Conservation (phyloP, 1,139 yeast genomes). For the Nadsonia starkeyi-henricii region DNA sequence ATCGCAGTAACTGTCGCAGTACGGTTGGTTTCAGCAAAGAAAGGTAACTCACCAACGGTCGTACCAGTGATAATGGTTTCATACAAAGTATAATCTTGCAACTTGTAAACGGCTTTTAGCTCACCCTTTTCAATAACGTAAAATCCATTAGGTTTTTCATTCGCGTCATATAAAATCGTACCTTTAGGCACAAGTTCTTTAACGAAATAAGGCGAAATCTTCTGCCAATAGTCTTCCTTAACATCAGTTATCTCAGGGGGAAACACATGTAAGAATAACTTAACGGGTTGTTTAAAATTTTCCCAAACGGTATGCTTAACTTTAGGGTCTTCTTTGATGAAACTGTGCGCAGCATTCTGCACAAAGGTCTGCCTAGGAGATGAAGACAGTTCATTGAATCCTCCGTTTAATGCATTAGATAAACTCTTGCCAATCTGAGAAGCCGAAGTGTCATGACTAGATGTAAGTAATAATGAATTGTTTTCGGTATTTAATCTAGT, state of each 20-base stretch:
- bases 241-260: slow-evolving; percentile 44
- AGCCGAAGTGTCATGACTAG: not conserved
- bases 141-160: slow-evolving; percentile 29
- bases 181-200: slow-evolving; percentile 37
- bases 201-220: slow-evolving; percentile 38
- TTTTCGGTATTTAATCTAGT: slow-evolving; percentile 1
- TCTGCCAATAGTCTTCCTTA: slow-evolving; percentile 53
- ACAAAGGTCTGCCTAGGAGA: slow-evolving; percentile 56
- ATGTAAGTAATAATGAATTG: not conserved
- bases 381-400: slow-evolving; percentile 18
- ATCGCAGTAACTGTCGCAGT: slow-evolving; percentile 30
- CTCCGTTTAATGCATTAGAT: not conserved
- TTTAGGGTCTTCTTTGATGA: slow-evolving; percentile 27
- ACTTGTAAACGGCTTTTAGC: slow-evolving; percentile 45
- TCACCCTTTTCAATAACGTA: slow-evolving; percentile 69
- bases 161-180: slow-evolving; percentile 21
- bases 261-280: slow-evolving; percentile 54
- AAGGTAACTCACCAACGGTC: slow-evolving; percentile 65
- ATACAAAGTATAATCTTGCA: slow-evolving; percentile 42
- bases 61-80: slow-evolving; percentile 84
- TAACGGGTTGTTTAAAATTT: slow-evolving; percentile 43
- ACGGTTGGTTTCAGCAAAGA: slow-evolving; percentile 31
- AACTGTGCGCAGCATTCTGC: slow-evolving; percentile 46
- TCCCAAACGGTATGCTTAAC: slow-evolving; percentile 15
- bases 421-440: not conserved